A percentile compares a stretch with the other conserved stretches of the same genome.
phyloP scores from a whole-genome alignment of 2,329 filamentous ascomycete species.

The Sphaerulina musiva region DNA sequence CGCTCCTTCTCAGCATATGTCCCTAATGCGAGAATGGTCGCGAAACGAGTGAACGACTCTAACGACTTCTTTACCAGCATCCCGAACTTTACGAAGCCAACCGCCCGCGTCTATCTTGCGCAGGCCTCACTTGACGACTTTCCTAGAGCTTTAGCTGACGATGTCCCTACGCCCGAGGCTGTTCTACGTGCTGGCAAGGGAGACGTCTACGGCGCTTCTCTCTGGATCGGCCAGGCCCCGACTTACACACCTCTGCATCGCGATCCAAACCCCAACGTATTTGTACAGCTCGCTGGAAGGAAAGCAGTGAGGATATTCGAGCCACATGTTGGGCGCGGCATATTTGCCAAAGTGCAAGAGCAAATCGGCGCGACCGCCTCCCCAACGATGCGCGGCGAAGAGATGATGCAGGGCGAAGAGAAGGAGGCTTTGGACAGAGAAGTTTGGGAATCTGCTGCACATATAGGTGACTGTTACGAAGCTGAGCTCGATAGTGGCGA shows the following conservation, averaged over 20 bases:
- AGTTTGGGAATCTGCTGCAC: conserved; percentile 54
- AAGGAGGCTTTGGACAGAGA: conserved; percentile 57
- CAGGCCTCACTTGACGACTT: conserved; percentile 69
- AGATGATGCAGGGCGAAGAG: conserved; percentile 87
- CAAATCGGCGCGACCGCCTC: conserved; percentile 35
- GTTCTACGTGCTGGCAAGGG: conserved; percentile 61
- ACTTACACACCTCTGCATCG: conserved; percentile 87
- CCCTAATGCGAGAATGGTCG: conserved; percentile 23
- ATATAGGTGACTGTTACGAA: conserved; percentile 21
- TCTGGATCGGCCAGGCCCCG: conserved; percentile 82
- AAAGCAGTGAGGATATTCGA: conserved; percentile 69
- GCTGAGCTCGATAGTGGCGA: conserved; percentile 56
- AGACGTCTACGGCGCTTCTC: conserved; percentile 77
- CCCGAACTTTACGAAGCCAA: conserved; percentile 18
- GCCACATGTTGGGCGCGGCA: conserved; percentile 54
- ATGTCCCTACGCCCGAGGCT: conserved; percentile 62
- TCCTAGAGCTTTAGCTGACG: conserved; percentile 54
- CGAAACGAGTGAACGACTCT: conserved; percentile 18
- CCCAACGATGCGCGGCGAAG: conserved; percentile 61
- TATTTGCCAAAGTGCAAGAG: conserved; percentile 55
- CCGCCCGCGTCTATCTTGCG: conserved; percentile 67
- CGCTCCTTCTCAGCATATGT: conserved; percentile 27
- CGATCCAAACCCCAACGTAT: conserved; percentile 90
- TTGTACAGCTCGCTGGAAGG: conserved; percentile 68
- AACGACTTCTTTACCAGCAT: conserved; percentile 33